Conservation (phyloP, 73 alveolate genomes). For the Tetrahymena thermophila region DNA sequence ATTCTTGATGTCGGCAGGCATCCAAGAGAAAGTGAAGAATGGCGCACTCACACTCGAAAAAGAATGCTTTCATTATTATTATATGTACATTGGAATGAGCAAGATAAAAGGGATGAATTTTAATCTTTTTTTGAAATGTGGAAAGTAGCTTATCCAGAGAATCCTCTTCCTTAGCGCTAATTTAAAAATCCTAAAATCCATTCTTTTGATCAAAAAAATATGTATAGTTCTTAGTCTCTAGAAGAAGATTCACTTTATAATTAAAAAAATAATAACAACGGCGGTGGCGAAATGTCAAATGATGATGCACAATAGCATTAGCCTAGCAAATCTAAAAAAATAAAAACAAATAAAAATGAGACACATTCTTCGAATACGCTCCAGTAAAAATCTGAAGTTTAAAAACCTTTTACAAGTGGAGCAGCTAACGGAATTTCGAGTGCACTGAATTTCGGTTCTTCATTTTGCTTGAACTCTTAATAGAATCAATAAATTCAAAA, state of each 20-base stretch:
- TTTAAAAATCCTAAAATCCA: neutral
- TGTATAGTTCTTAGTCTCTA: neutral
- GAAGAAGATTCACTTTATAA: neutral
- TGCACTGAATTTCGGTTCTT: neutral
- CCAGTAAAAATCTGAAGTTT: neutral
- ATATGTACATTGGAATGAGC: neutral
- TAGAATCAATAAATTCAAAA: neutral
- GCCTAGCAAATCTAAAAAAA: neutral
- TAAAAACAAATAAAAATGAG: neutral
- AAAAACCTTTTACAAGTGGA: neutral
- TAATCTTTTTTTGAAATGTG: neutral
- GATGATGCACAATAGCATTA: neutral
- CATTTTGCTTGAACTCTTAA: neutral
- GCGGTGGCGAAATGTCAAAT: neutral
- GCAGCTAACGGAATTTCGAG: neutral
- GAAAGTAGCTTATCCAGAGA: neutral
- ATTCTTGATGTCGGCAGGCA: neutral
- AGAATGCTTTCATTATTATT: neutral
- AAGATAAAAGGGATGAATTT: neutral
- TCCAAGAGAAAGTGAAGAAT: neutral
- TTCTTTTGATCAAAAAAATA: neutral
- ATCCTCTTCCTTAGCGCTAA: neutral
- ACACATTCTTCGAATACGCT: neutral
- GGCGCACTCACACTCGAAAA: neutral
- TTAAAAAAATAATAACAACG: neutral